phyloP scores from a whole-genome alignment of 2,329 filamentous ascomycete genomes.

The Calonectria ilicicola region DNA sequence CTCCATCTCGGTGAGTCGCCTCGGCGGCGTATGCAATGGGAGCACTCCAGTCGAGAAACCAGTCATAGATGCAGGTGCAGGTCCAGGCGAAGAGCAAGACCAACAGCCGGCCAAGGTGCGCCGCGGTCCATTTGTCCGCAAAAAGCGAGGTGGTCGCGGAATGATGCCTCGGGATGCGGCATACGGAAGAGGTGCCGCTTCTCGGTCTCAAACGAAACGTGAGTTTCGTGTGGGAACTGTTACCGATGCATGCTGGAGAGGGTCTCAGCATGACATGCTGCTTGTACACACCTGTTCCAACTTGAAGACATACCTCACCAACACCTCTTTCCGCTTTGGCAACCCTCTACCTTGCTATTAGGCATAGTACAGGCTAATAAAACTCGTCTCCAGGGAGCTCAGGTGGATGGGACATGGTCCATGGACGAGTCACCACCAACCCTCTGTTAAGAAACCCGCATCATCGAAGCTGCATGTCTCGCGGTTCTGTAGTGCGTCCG shows the following conservation, averaged over 20 bases:
- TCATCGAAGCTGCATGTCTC: conserved; percentile 25
- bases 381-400: background rate
- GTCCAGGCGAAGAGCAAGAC: background rate
- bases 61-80: background rate
- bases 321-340: background rate
- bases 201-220: background rate
- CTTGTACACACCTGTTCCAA: background rate
- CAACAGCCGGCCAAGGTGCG: background rate
- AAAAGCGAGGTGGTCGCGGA: background rate
- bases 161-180: background rate
- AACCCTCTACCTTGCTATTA: background rate
- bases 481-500: background rate
- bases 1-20: conserved; percentile 20
- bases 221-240: conserved; percentile 1
- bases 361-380: conserved; percentile 2
- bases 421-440: background rate
- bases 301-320: background rate
- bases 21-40: background rate
- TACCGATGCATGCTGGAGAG: background rate
- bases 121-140: background rate
- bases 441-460: conserved; percentile 7
- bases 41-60: background rate
- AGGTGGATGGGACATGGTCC: background rate
- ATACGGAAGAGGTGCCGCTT: background rate
- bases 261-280: background rate